Base-by-base conservation (phyloP, 2,329 filamentous ascomycete genomes). In the Trichoderma atrobrunneum region DNA sequence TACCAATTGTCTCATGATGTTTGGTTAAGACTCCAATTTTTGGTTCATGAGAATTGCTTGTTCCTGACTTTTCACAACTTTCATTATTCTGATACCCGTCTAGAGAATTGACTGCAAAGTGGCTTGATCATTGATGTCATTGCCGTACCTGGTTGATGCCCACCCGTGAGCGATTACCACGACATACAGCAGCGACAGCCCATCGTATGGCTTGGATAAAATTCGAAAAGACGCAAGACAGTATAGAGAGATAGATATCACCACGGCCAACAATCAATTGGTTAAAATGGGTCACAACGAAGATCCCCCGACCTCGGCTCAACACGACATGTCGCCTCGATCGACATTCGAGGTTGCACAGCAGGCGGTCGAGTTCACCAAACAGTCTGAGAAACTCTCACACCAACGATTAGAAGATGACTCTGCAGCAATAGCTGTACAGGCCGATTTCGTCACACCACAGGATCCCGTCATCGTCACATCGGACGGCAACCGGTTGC, bases 401-500 rank as follows among this genome's bases (percentile, higher is more conserved):
- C 81, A 84, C 57, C 79, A 83, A 43, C 78, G 79, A 3, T 77
- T 78, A 2, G 71, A 78, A 14, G 74, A 77, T 48, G 75, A 73
- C 54, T 79, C 76, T 72, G 77, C 63, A 72, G 81, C 65, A 5
- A 85, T 89, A 16, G 90, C 91, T 1, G 82, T 90, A 63, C 85
- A 91, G 77, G 91, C 91, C 34, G 86, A 81, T n/a, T 89, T 87
- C 73, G 82, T 91, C 36, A 95, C 92, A 0, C 87, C 91, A 0
- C 88, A 91, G 63, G 92, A 95, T 78, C 88, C 92, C 0, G 88
- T 94, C 18, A 88, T 95, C 60, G 83, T 90, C 68, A 93, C 91
- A 1, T 86, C 87, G 16, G 88, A 91, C 78, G 92, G 91, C 34
- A 86, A 87, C 61, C 84, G 91, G 51, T 80, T 94, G 7, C 92